Conservation (phyloP, 2,329 filamentous ascomycete genomes). For the Leptographium procerum region DNA sequence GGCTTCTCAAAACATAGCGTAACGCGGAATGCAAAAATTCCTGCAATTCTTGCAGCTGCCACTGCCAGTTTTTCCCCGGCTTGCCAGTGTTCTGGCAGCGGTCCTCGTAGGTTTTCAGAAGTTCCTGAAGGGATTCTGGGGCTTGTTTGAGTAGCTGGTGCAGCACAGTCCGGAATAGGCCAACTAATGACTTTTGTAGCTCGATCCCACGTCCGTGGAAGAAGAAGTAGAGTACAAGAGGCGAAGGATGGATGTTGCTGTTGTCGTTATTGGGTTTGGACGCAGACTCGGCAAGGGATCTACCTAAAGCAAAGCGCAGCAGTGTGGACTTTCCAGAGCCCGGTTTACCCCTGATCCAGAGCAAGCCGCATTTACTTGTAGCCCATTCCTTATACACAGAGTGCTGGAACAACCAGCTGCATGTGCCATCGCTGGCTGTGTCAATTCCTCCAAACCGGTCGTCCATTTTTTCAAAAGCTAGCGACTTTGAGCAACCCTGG, state of each 20-base stretch:
- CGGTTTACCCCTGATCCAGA: slow-evolving; percentile 29
- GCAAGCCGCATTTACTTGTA: slow-evolving; percentile 13
- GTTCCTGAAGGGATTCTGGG: slow-evolving; percentile 6
- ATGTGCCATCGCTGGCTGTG: not conserved
- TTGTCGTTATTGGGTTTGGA: not conserved
- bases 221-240: slow-evolving; percentile 20
- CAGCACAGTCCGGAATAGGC: slow-evolving; percentile 23
- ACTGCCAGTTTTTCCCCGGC: not conserved
- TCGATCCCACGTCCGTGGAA: slow-evolving; percentile 22
- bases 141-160: slow-evolving; percentile 20
- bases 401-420: slow-evolving; percentile 10
- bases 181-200: slow-evolving; percentile 21
- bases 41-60: not conserved
- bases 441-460: not conserved
- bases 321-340: slow-evolving; percentile 19
- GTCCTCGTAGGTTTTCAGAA: slow-evolving; percentile 3
- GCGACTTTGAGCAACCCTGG: not conserved
- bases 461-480: not conserved
- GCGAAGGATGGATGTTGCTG: not conserved
- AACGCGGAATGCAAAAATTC: slow-evolving; percentile 13
- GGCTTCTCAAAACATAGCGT: slow-evolving; percentile 11
- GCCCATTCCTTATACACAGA: slow-evolving; percentile 8
- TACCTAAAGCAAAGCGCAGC: slow-evolving; percentile 19
- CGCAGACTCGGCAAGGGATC: not conserved
- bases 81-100: slow-evolving; percentile 2